phyloP scores from a whole-genome alignment of 1,139 yeast species.

The Yamadazyma triangularis region DNA sequence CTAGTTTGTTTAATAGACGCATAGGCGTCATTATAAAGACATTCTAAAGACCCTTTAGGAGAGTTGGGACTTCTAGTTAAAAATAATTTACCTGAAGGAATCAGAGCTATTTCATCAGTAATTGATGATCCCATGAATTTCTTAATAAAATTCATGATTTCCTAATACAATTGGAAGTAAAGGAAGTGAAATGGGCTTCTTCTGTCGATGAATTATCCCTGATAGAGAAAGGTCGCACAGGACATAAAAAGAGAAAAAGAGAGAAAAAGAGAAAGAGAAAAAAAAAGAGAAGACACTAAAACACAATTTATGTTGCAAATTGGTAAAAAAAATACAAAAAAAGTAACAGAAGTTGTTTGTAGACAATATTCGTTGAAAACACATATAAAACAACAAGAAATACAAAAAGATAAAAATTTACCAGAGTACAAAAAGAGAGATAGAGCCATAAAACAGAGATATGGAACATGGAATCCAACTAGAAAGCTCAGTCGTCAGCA shows the following conservation, averaged over 20 bases:
- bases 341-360: no score
- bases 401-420: slow-evolving; percentile 4
- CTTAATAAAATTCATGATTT: slow-evolving; percentile 72
- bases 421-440: slow-evolving; percentile 67
- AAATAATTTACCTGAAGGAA: slow-evolving; percentile 78
- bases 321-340: no score
- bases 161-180: no score
- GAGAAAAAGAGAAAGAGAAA: no score
- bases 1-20: slow-evolving; percentile 68
- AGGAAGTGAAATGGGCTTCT: no score
- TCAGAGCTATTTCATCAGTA: slow-evolving; percentile 63
- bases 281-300: no score
- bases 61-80: slow-evolving; percentile 70
- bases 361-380: slow-evolving; percentile 2
- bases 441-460: slow-evolving; percentile 54
- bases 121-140: slow-evolving; percentile 60
- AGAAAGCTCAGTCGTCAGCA: slow-evolving; percentile 65
- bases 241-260: no score
- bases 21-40: slow-evolving; percentile 76
- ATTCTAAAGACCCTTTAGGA: slow-evolving; percentile 84
- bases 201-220: no score
- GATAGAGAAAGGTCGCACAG: no score
- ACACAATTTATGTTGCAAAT: no score
- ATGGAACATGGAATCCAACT: slow-evolving; percentile 67
- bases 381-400: slow-evolving; percentile 5